Evolutionary conservation across 1,284 basidiomycete species (phyloP).

Genomic region (Ustilago curta): DNA sequence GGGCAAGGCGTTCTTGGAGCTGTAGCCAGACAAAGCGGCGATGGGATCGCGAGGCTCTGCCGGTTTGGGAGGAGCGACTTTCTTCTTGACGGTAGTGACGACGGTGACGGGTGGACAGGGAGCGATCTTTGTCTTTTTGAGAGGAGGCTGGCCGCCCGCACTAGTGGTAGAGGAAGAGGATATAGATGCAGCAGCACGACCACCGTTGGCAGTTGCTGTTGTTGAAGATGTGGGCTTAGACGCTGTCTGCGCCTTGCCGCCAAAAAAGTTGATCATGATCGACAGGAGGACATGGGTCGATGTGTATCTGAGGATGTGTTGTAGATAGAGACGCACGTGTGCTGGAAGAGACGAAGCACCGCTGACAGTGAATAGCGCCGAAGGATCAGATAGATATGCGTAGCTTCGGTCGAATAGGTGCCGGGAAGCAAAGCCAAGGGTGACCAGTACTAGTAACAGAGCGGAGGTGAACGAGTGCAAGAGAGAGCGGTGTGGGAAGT

Average conservation of each 20-base stretch:
- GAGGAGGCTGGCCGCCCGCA: slow-evolving; percentile 16
- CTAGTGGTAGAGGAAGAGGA: slow-evolving; percentile 1
- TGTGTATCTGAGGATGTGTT: not conserved
- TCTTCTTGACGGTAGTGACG: slow-evolving; percentile 43
- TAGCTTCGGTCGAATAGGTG: not conserved
- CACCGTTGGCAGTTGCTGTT: slow-evolving; percentile 6
- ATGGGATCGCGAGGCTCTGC: slow-evolving; percentile 42
- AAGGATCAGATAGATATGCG: no score
- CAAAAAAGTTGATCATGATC: slow-evolving; percentile 52
- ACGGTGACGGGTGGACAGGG: slow-evolving; percentile 34
- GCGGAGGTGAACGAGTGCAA: not conserved
- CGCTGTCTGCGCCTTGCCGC: slow-evolving; percentile 26
- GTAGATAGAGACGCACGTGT: not conserved
- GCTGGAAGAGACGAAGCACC: not conserved
- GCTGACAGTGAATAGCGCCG: not conserved
- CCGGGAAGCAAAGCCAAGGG: not conserved
- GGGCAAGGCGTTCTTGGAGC: slow-evolving; percentile 48
- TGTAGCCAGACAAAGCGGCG: slow-evolving; percentile 39
- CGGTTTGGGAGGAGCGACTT: slow-evolving; percentile 27
- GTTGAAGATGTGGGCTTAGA: slow-evolving; percentile 9
- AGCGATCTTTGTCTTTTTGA: slow-evolving; percentile 36
- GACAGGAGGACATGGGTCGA: not conserved
- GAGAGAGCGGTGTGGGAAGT: not conserved
- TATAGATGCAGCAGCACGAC: slow-evolving; percentile 6
- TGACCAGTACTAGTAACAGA: slow-evolving; percentile 2